Conservation (phyloP, 805 yeast genomes). For the Metschnikowia proteae region DNA sequence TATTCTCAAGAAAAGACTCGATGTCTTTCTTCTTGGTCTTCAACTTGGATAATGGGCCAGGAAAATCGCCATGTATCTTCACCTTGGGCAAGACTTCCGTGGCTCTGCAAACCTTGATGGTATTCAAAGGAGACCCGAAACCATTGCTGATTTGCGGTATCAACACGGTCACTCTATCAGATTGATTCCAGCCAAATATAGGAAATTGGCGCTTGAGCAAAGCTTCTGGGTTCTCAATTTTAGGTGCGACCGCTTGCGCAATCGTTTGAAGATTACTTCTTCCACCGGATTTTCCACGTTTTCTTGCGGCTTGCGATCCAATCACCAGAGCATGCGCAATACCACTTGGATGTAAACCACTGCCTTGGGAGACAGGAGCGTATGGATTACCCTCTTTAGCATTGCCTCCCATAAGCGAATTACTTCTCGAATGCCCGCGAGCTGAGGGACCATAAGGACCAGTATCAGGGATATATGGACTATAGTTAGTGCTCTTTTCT, state of each 20-base stretch:
- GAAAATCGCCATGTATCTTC: slow-evolving; percentile 42
- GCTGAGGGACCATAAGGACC: slow-evolving; percentile 44
- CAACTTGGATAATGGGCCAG: slow-evolving; percentile 60
- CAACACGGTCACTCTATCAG: slow-evolving; percentile 27
- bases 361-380: slow-evolving; percentile 28
- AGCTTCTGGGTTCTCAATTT: slow-evolving; percentile 49
- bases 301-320: slow-evolving; percentile 8
- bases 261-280: slow-evolving; percentile 8
- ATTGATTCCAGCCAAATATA: slow-evolving; percentile 57
- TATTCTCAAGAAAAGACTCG: slow-evolving; percentile 52
- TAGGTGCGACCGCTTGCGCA: slow-evolving; percentile 8
- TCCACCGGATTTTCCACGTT: slow-evolving; percentile 12
- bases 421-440: slow-evolving; percentile 38
- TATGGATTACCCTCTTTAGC: slow-evolving; percentile 42
- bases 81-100: slow-evolving; percentile 21
- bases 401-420: slow-evolving; percentile 37
- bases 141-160: slow-evolving; percentile 25
- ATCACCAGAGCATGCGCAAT: slow-evolving; percentile 9
- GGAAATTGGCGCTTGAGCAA: slow-evolving; percentile 67
- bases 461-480: slow-evolving; percentile 42
- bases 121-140: slow-evolving; percentile 27
- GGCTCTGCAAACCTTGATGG: slow-evolving; percentile 33
- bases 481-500: slow-evolving; percentile 23
- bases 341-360: slow-evolving; percentile 15
- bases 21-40: slow-evolving; percentile 65